Evolutionary conservation across 306 rosid genomes (phyloP), one percentile per base, ranked within the genome.

Genomic region (Parietaria judaica): DNA sequence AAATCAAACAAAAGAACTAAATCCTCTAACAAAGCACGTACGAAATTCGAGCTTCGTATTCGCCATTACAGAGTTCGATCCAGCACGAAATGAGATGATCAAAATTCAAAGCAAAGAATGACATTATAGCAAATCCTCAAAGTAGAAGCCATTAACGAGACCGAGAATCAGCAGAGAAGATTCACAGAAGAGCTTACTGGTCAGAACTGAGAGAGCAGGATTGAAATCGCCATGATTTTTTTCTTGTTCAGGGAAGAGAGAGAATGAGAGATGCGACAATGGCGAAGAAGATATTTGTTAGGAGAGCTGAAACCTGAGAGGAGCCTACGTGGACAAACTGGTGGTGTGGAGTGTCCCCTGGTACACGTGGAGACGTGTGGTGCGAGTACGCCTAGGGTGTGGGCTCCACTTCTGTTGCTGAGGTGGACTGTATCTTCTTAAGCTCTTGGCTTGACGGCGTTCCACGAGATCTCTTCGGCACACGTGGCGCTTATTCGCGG

Each of bases 351-450:
- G 58, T 45, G 86, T 55, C 67, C 69, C 6, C 44, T 31, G 23
- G 51, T 78, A 70, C 86, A 81, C 74, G 84, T 70, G 8, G 76
- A 74, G 70, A 8, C 3, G 0, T 80, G 90, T 83, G 85, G 83
- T 83, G 82, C 84, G 79, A 39, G 77, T 53, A 65, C 72, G 72
- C 53, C 15, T 51, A 31, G 16, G 7, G 62, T 65, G 41, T 37
- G 64, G 71, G 63, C 77, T 41, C 66, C 68, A 31, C 54, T 47
- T 35, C 14, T 13, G 0, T 4, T 47, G 71, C 38, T 73, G 80
- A 75, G 69, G 68, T 72, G 89, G 86, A 74, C 67, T 54, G 66
- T 70, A 88, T 88, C 94, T 23, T 23, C 31, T 61, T 81, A 85
- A 83, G 88, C 77, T 39, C 55, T 39, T 66, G 66, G 79, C 69